Evolutionary conservation across 208 protist species (phyloP).

Genomic region (Trypanosoma melophagium): DNA sequence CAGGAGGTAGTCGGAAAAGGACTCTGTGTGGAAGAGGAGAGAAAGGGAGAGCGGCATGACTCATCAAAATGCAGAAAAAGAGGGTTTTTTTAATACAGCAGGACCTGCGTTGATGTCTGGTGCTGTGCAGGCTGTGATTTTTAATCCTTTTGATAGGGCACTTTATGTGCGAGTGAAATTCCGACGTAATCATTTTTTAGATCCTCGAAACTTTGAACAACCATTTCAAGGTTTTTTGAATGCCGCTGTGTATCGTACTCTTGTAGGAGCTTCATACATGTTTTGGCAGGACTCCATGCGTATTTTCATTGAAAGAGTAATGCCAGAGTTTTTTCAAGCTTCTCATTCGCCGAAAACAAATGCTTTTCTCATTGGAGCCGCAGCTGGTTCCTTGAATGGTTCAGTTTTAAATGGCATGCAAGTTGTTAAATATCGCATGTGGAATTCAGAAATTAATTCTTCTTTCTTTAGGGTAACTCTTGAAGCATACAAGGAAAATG

Average conservation of each 20-base stretch:
- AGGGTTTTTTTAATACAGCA: constrained; percentile 58
- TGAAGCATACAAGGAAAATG: constrained; percentile 71
- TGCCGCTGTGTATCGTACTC: constrained; percentile 84
- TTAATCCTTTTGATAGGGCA: constrained; percentile 88
- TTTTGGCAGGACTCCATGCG: constrained; percentile 87
- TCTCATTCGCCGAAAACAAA: constrained; percentile 61
- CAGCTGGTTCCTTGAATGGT: constrained; percentile 80
- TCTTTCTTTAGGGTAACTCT: constrained; percentile 61
- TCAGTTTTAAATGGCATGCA: constrained; percentile 83
- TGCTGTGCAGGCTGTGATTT: constrained; percentile 82
- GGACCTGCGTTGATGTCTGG: constrained; percentile 66
- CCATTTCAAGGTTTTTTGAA: constrained; percentile 92
- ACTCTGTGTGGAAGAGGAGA: too few relatives aligned
- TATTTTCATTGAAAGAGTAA: constrained; percentile 54
- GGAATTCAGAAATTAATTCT: constrained; percentile 60
- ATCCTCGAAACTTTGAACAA: constrained; percentile 84
- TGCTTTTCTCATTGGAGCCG: constrained; percentile 70
- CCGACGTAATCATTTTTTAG: constrained; percentile 70
- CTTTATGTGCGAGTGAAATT: constrained; percentile 87
- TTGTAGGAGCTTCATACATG: constrained; percentile 86
- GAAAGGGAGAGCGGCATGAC: background rate
- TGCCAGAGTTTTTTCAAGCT: constrained; percentile 49
- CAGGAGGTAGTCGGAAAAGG: too few relatives aligned
- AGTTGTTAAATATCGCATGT: constrained; percentile 91
- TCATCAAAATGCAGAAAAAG: constrained; percentile 9